These are phyloP conservation scores for Scleromitrula shiraiana DNA, from an alignment of 2,329 filamentous ascomycete species.

Conservation along the genomic window DNA sequence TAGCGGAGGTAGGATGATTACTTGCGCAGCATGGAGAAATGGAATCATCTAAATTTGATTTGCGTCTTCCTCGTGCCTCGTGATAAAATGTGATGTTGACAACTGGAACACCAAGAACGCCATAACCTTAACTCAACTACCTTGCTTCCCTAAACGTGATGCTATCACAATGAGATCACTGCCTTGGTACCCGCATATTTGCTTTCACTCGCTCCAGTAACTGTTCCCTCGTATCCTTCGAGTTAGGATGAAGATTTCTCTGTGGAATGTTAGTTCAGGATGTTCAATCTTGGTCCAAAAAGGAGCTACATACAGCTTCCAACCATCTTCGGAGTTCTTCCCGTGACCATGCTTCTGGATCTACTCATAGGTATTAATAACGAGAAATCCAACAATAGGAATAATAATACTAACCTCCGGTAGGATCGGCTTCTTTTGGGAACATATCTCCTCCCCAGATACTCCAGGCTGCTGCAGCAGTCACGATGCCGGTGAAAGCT, in stretches of 20 bases:
- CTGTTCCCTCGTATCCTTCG: conserved; percentile 52
- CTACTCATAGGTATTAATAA: conserved; percentile 31
- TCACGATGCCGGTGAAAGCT: conserved; percentile 77
- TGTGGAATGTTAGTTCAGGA: conserved; percentile 27
- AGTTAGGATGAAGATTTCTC: conserved; percentile 55
- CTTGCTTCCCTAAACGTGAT: too few species aligned
- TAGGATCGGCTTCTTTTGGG: conserved; percentile 66
- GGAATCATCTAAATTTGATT: too few species aligned
- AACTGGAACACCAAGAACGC: too few species aligned
- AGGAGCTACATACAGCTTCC: conserved; percentile 63
- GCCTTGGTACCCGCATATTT: conserved; percentile 46
- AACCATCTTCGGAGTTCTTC: conserved; percentile 79
- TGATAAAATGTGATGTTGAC: too few species aligned
- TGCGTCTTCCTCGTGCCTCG: too few species aligned
- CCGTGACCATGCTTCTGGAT: conserved; percentile 64
- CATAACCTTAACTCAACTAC: too few species aligned
- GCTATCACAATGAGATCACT: too few species aligned
- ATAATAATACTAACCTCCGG: conserved; percentile 47
- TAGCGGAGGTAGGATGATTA: too few species aligned
- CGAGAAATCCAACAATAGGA: conserved; percentile 5
- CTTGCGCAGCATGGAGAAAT: too few species aligned
- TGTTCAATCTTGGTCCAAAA: not conserved
- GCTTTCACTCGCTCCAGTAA: conserved; percentile 61
- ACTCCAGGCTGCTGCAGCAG: conserved; percentile 71
- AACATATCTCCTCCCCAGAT: conserved; percentile 83